These are phyloP conservation scores for Paecilomyces sp. DNA, from an alignment of 2,329 filamentous ascomycete species.

Conservation along the genomic window DNA sequence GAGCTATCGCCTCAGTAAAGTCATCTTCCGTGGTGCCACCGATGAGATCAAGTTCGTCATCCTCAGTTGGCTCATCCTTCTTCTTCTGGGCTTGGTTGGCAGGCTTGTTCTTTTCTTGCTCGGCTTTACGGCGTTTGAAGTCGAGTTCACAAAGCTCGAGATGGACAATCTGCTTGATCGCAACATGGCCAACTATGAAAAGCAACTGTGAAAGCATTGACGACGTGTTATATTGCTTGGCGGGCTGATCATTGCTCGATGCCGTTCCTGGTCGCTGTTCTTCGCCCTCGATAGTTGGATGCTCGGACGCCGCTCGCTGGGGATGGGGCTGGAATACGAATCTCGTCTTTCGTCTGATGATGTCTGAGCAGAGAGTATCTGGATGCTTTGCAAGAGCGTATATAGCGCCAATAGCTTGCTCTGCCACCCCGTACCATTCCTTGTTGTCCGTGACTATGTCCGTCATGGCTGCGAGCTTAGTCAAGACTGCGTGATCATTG, in stretches of 20 bases:
- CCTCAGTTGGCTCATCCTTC: constrained; percentile 55
- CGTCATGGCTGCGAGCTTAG: constrained; percentile 72
- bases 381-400: constrained; percentile 92
- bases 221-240: constrained; percentile 58
- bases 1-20: constrained; percentile 78
- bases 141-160: constrained; percentile 95
- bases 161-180: constrained; percentile 98
- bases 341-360: constrained; percentile 79
- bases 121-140: constrained; percentile 84
- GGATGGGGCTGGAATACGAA: constrained; percentile 59
- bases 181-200: constrained; percentile 92
- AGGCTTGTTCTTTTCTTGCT: constrained; percentile 42
- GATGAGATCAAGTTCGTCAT: constrained; percentile 91
- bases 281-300: constrained; percentile 20
- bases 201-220: constrained; percentile 80
- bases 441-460: constrained; percentile 84
- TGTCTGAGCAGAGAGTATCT: constrained; percentile 84
- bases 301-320: constrained; percentile 19
- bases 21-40: constrained; percentile 93
- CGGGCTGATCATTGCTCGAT: constrained; percentile 23
- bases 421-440: constrained; percentile 90
- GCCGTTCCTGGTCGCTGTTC: constrained; percentile 28
- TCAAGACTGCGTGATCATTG: constrained; percentile 85
- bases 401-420: constrained; percentile 92
- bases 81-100: constrained; percentile 38